Evolutionary conservation across 2,329 filamentous ascomycete genomes (phyloP).

Genomic region (Phoma sp.): DNA sequence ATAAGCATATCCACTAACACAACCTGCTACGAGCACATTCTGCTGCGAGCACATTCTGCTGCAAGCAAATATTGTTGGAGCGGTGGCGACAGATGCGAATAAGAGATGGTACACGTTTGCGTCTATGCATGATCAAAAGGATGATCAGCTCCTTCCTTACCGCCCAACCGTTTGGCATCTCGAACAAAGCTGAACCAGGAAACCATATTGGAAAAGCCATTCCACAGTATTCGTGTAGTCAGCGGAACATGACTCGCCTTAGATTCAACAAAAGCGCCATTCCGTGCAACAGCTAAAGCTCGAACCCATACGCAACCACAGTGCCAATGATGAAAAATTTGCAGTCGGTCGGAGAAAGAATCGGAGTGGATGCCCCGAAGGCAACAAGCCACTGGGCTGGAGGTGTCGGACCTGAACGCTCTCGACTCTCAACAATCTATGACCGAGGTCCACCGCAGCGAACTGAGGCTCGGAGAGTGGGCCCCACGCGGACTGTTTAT

Average conservation of each 20-base stretch:
- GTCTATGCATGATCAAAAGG: too few species aligned
- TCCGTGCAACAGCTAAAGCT: not conserved
- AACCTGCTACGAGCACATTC: too few species aligned
- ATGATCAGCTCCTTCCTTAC: too few species aligned
- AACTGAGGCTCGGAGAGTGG: slow-evolving; percentile 9
- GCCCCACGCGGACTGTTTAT: not conserved
- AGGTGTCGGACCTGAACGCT: not conserved
- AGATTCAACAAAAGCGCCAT: not conserved
- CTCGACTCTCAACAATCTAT: slow-evolving; percentile 10
- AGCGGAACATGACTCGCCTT: not conserved
- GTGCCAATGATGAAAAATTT: slow-evolving; percentile 1
- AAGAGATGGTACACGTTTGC: too few species aligned
- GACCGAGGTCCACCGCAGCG: slow-evolving; percentile 1
- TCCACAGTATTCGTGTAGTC: not conserved
- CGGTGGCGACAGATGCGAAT: too few species aligned
- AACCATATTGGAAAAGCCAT: too few species aligned
- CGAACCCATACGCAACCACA: not conserved
- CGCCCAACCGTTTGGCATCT: too few species aligned
- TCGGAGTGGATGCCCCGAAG: not conserved
- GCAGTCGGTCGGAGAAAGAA: not conserved
- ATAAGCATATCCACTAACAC: too few species aligned
- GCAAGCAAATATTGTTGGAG: too few species aligned
- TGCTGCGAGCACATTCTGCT: too few species aligned
- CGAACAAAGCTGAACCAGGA: too few species aligned
- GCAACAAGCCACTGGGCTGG: not conserved